These are phyloP conservation scores for Hygrocybe punicea DNA, from an alignment of 768 basidiomycete species.

Conservation along the genomic window DNA sequence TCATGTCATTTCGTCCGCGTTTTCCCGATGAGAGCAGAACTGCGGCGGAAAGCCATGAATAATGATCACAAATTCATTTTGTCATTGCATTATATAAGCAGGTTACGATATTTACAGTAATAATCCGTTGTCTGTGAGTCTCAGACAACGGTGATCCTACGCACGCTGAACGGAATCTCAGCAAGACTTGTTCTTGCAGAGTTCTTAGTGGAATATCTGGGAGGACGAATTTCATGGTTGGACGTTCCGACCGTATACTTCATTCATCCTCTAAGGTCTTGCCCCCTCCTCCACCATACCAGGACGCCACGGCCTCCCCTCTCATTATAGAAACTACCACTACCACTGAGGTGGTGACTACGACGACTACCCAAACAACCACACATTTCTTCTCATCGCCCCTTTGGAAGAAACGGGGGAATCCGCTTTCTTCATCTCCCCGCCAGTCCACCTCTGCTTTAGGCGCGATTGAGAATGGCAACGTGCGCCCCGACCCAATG, in stretches of 20 bases:
- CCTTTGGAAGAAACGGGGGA: conserved; percentile 56
- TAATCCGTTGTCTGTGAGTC: too few species aligned
- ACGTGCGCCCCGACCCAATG: conserved; percentile 16
- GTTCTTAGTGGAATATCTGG: conserved; percentile 20
- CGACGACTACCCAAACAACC: conserved; percentile 46
- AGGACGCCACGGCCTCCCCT: conserved; percentile 27
- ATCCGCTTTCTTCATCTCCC: conserved; percentile 27
- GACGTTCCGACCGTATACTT: conserved; percentile 1
- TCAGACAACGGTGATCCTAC: too few species aligned
- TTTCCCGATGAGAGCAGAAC: too few species aligned
- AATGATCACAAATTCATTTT: too few species aligned
- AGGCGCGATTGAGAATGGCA: conserved; percentile 23
- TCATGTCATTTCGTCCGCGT: too few species aligned
- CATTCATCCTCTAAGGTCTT: conserved; percentile 2
- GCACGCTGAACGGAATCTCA: too few species aligned
- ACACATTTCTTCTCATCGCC: conserved; percentile 67
- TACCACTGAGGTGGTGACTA: conserved; percentile 46
- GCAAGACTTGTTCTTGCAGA: conserved; percentile 10
- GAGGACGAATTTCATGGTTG: conserved; percentile 8
- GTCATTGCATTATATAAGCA: too few species aligned
- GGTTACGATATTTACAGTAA: neutral
- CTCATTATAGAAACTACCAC: conserved; percentile 46
- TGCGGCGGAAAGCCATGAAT: too few species aligned
- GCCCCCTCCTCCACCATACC: conserved; percentile 31
- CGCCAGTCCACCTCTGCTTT: conserved; percentile 28